Evolutionary conservation across 1,284 basidiomycete species (phyloP).

Genomic region (Malassezia japonica): DNA sequence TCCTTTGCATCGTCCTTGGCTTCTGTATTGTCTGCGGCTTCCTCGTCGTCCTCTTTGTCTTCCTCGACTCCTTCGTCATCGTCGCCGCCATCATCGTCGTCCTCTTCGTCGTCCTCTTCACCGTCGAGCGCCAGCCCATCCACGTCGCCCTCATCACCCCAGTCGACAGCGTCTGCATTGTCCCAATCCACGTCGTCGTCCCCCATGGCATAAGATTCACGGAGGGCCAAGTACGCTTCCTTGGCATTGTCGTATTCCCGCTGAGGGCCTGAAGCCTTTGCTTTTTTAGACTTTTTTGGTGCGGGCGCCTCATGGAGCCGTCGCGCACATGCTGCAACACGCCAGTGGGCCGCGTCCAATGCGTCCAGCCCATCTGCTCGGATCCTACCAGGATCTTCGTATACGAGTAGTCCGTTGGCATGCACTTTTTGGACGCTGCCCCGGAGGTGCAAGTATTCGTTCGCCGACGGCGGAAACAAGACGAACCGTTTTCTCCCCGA

Average conservation of each 20-base stretch:
- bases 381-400: conserved; percentile 16
- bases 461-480: conserved; percentile 41
- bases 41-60: conserved; percentile 6
- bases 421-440: conserved; percentile 31
- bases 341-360: conserved; percentile 40
- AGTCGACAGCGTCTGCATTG: conserved; percentile 1
- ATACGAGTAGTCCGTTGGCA: conserved; percentile 41
- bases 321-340: conserved; percentile 8
- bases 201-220: background rate
- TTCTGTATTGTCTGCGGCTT: conserved; percentile 12
- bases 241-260: conserved; percentile 18
- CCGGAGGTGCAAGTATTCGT: conserved; percentile 29
- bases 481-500: conserved; percentile 43
- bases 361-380: conserved; percentile 39
- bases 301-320: background rate
- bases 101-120: conserved; percentile 14
- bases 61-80: conserved; percentile 25
- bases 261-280: conserved; percentile 18
- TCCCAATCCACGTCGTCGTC: conserved; percentile 13
- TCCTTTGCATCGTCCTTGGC: conserved; percentile 31
- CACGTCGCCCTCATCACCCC: conserved; percentile 4
- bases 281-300: background rate
- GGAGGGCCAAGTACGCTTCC: conserved; percentile 2
- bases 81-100: conserved; percentile 21
- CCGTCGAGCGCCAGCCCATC: background rate